A percentile compares a stretch with the other conserved stretches of the same genome.
Conservation (phyloP, 2,329 filamentous ascomycete species). For the Verticillium albo-atrum region DNA sequence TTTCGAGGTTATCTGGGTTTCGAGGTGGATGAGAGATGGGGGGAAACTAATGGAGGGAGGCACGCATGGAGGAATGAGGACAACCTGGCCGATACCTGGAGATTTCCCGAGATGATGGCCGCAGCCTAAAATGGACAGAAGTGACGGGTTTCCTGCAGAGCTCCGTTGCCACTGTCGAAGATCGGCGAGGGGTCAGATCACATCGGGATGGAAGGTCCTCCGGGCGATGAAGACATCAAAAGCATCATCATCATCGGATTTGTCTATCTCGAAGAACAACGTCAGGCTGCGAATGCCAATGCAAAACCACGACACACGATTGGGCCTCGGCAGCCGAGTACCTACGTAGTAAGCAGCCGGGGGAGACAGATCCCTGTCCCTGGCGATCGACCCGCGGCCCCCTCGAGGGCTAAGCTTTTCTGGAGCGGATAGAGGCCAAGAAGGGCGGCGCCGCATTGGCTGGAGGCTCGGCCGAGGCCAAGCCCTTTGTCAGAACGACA, state of each 20-base stretch:
- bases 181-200: background rate
- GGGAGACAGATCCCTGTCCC: background rate
- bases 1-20: background rate
- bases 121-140: no score
- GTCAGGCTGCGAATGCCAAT: no score
- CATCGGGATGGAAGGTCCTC: background rate
- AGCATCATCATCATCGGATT: background rate
- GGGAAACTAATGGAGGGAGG: background rate
- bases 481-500: constrained; percentile 3
- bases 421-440: background rate
- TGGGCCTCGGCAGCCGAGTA: background rate
- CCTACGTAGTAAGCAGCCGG: no score
- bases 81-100: no score
- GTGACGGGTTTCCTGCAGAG: no score
- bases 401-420: background rate
- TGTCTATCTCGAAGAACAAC: background rate
- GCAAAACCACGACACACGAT: background rate
- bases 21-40: background rate
- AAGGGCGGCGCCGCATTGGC: background rate
- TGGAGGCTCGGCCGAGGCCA: background rate
- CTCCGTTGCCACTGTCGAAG: background rate
- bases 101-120: no score
- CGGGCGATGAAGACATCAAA: background rate
- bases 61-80: no score
- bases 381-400: background rate